Evolutionary conservation across 495 filamentous ascomycete species (phyloP).

Genomic region (Neurospora sp.): DNA sequence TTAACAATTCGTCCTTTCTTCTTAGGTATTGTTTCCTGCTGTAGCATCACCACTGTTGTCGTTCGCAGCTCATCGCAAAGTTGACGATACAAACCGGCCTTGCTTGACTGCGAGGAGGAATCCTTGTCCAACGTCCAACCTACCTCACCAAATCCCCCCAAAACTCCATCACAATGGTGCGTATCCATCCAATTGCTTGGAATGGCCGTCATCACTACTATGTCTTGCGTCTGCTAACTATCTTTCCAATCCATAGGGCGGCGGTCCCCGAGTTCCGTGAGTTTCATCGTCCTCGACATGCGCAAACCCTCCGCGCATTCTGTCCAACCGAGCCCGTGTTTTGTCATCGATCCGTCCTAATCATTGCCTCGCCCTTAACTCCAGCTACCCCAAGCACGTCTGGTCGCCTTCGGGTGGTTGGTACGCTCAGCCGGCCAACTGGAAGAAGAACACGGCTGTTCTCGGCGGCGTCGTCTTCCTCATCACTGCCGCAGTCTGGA

Average conservation of each 20-base stretch:
- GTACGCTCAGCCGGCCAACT: constrained; percentile 90
- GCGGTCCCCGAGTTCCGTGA: constrained; percentile 85
- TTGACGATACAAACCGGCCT: not conserved
- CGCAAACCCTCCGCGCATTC: constrained; percentile 5
- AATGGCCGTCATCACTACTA: not conserved
- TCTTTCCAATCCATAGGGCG: constrained; percentile 35
- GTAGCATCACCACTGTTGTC: not conserved
- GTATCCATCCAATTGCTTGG: not conserved
- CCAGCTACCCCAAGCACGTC: constrained; percentile 95
- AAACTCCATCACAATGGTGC: constrained; percentile 23
- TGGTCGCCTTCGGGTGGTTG: constrained; percentile 98
- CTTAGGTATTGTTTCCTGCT: not conserved
- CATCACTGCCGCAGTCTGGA: constrained; percentile 64
- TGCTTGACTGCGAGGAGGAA: not conserved
- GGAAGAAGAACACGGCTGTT: constrained; percentile 88
- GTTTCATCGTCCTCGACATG: constrained; percentile 21
- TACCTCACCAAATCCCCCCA: constrained; percentile 1
- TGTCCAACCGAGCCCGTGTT: not conserved
- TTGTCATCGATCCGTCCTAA: constrained; percentile 1
- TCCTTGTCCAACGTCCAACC: constrained; percentile 1
- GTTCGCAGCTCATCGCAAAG: not conserved
- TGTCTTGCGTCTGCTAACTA: not conserved
- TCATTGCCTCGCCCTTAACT: constrained; percentile 1
- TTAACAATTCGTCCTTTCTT: not conserved
- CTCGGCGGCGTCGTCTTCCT: constrained; percentile 62